A percentile compares a stretch with the other conserved stretches of the same genome.
Conservation (phyloP, 1,284 basidiomycete genomes). For the Bondarzewia mesenterica region DNA sequence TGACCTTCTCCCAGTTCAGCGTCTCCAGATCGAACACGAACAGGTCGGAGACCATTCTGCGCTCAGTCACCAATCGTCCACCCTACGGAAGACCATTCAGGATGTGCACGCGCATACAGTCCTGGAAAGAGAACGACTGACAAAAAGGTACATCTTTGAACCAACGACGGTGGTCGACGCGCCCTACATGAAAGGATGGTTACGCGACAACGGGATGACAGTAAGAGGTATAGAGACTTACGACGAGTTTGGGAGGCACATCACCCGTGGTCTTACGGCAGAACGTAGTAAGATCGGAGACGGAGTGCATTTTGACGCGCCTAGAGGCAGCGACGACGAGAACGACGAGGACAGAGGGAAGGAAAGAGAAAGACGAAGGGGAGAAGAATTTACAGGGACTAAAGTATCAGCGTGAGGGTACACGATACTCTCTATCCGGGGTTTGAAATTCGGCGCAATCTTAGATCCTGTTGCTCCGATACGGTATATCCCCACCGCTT, state of each 20-base stretch:
- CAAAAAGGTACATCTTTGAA: conserved; percentile 80
- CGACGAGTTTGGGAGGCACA: conserved; percentile 84
- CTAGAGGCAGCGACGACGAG: background rate
- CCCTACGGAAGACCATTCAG: conserved; percentile 39
- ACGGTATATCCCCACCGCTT: background rate
- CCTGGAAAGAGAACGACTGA: conserved; percentile 3
- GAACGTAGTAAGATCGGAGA: conserved; percentile 83
- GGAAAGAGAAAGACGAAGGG: conserved; percentile 3
- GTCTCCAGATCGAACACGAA: conserved; percentile 80
- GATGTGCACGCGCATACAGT: conserved; percentile 11
- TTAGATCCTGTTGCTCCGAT: background rate
- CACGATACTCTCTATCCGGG: background rate
- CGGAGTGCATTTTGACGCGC: conserved; percentile 54
- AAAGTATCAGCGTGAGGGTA: background rate
- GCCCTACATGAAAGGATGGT: conserved; percentile 37
- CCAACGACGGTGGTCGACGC: conserved; percentile 81
- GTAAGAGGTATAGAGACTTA: conserved; percentile 33
- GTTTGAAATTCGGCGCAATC: background rate
- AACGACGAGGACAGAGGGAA: conserved; percentile 2
- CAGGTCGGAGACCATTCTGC: conserved; percentile 82
- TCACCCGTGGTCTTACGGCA: conserved; percentile 77
- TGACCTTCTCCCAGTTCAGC: conserved; percentile 69
- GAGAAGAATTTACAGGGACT: background rate
- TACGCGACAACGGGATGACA: conserved; percentile 7
- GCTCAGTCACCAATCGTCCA: conserved; percentile 78